Percentiles rank a stretch among this genome's conserved stretches.
These are phyloP conservation scores for Russula emetica DNA, from an alignment of 768 basidiomycete species.

Conservation along the genomic window DNA sequence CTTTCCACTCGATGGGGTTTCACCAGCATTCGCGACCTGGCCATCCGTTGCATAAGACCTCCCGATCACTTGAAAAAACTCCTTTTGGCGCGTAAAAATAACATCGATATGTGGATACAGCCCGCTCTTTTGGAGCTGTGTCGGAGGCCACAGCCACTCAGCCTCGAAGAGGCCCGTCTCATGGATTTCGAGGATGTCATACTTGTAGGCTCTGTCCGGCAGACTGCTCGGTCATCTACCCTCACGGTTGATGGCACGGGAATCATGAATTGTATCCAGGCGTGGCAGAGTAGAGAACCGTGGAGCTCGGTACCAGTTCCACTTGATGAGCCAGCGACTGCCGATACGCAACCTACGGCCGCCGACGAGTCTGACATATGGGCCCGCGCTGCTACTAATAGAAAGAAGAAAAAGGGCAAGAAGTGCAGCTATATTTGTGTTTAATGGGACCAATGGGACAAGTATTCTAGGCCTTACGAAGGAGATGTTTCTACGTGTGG, in stretches of 20 bases:
- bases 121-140: slow-evolving; percentile 13
- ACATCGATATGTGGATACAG: slow-evolving; percentile 16
- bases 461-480: no score
- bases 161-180: slow-evolving; percentile 17
- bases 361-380: no score
- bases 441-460: no score
- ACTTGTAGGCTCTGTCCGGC: slow-evolving; percentile 14
- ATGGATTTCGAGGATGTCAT: slow-evolving; percentile 19
- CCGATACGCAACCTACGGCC: no score
- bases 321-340: no score
- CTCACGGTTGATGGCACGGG: not conserved
- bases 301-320: not conserved
- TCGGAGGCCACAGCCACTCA: slow-evolving; percentile 12
- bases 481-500: no score
- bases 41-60: slow-evolving; percentile 4
- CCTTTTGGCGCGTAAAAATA: slow-evolving; percentile 8
- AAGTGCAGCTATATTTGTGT: no score
- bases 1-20: slow-evolving; percentile 24
- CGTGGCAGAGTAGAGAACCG: slow-evolving; percentile 1
- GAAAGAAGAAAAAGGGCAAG: no score
- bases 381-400: no score
- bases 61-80: slow-evolving; percentile 3
- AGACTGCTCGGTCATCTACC: slow-evolving; percentile 10
- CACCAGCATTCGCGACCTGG: slow-evolving; percentile 17
- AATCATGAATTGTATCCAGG: slow-evolving; percentile 3